A percentile compares a stretch with the other conserved stretches of the same genome.
Evolutionary conservation across 441 rosid species (phyloP).

Genomic region (Rhodomyrtus psidioides): DNA sequence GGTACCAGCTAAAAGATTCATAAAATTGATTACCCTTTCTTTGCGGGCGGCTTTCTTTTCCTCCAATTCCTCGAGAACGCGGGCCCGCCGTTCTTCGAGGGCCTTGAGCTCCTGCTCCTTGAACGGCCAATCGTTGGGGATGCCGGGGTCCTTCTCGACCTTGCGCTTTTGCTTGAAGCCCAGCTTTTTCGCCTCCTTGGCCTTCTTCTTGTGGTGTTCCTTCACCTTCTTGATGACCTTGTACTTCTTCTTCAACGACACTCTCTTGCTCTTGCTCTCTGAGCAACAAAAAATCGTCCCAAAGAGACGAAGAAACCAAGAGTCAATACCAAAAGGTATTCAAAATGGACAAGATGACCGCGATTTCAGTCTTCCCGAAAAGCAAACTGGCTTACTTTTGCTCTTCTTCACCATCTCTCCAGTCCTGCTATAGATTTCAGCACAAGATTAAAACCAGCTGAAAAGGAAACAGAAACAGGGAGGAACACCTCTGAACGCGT

Average conservation of each 20-base stretch:
- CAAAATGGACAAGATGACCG: neutral
- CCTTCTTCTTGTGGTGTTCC: slow-evolving; percentile 92
- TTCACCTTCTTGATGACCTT: slow-evolving; percentile 86
- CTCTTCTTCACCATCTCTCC: slow-evolving; percentile 76
- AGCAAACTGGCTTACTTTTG: slow-evolving; percentile 49
- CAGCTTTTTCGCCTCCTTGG: slow-evolving; percentile 86
- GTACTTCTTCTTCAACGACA: slow-evolving; percentile 72
- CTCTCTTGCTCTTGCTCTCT: slow-evolving; percentile 98
- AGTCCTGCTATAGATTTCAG: neutral
- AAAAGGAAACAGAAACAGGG: neutral
- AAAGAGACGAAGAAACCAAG: neutral
- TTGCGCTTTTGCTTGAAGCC: slow-evolving; percentile 42
- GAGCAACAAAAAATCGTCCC: slow-evolving; percentile 7
- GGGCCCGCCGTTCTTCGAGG: slow-evolving; percentile 83
- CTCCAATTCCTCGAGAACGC: slow-evolving; percentile 80
- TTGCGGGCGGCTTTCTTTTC: slow-evolving; percentile 86
- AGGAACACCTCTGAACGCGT: too few species aligned
- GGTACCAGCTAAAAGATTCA: neutral
- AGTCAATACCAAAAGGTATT: neutral
- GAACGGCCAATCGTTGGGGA: slow-evolving; percentile 98
- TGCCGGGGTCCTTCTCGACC: slow-evolving; percentile 94
- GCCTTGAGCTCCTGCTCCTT: slow-evolving; percentile 98
- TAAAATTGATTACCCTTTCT: slow-evolving; percentile 53
- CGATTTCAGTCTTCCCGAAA: neutral
- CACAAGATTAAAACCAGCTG: neutral